phyloP scores from a whole-genome alignment of 768 basidiomycete species.

The Collybia nuda region DNA sequence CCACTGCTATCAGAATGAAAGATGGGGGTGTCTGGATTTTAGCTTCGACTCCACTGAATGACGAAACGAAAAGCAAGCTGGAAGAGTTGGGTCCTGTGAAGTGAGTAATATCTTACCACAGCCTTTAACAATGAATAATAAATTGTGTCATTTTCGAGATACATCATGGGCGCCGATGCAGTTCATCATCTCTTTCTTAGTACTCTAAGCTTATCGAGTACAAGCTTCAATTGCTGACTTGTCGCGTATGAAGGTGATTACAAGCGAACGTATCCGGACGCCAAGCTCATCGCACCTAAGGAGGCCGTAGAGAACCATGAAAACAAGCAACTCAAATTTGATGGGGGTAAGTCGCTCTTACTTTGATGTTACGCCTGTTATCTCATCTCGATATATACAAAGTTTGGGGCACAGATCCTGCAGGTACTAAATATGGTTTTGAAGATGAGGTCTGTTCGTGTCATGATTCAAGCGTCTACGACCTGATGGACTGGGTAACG shows the following conservation, averaged over 20 bases:
- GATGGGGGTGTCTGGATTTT: constrained; percentile 73
- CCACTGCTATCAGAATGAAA: constrained; percentile 70
- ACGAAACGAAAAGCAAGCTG: constrained; percentile 59
- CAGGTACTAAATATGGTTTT: constrained; percentile 64
- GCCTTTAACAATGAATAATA: neutral
- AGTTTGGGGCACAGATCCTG: constrained; percentile 57
- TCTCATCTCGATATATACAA: neutral
- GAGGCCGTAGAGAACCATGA: constrained; percentile 47
- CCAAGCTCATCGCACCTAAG: constrained; percentile 64
- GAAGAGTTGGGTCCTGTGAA: constrained; percentile 66
- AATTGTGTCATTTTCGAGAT: constrained; percentile 29
- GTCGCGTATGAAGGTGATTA: constrained; percentile 41
- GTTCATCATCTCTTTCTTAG: constrained; percentile 59
- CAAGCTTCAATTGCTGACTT: neutral
- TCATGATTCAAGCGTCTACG: neutral
- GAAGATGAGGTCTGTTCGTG: constrained; percentile 51
- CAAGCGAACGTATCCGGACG: constrained; percentile 62
- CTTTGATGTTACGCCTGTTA: neutral
- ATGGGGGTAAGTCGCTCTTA: constrained; percentile 46
- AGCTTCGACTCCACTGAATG: constrained; percentile 68
- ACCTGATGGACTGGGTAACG: neutral
- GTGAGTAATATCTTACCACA: constrained; percentile 28
- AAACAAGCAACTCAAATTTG: constrained; percentile 49
- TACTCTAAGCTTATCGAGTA: constrained; percentile 17
- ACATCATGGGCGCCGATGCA: constrained; percentile 52